Base-by-base conservation (phyloP, 176 grass and related monocot genomes). In the Oropetium thomaeum region DNA sequence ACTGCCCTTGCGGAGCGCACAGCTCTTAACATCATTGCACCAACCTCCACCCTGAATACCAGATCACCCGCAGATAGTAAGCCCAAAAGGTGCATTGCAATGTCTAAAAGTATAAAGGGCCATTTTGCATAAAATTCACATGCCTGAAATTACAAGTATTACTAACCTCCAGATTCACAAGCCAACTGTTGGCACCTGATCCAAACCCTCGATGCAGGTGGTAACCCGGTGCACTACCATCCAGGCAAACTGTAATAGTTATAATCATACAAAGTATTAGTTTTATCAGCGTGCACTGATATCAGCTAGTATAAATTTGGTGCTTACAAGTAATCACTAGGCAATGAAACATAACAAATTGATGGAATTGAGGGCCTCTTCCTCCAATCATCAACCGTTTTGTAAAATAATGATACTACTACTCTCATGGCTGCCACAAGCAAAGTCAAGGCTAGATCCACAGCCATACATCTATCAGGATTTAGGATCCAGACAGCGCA, bases 151-250 rank as follows among this genome's bases (percentile, higher is more conserved):
- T 12, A 62, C 20, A 19, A 43, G 37, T 65, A 70, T 62, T 53
- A 23, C 70, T 89, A 53, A 96, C 96, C 92, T 99, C 96, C n/a
- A 99, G 44, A 40, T 92, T 83, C 62, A 99, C 84, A 60, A 99
- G 70, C 96, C 96, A 99, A 69, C 51, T 96, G 71, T 90, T 99
- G 75, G 89, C 65, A 35, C 96, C 96, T 67, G 96, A 95, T 71
- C 96, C 96, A 74, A 81, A 99, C 48, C 96, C 96, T 34, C 79
- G 60, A 65, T 99, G 89, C 67, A 96, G 70, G 70, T 99, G 91
- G 80, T 99, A 99, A 77, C 79, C 96, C 0, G 96, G 96, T 82
- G 87, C 74, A 45, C 89, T 99, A 72, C 96, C 96, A 87, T 99
- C 96, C 85, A 95, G 71, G 69, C 96, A 99, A 73, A 99, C 96